Conservation (phyloP, 352 stramenopile genomes). For the Globisporangium canariense region DNA sequence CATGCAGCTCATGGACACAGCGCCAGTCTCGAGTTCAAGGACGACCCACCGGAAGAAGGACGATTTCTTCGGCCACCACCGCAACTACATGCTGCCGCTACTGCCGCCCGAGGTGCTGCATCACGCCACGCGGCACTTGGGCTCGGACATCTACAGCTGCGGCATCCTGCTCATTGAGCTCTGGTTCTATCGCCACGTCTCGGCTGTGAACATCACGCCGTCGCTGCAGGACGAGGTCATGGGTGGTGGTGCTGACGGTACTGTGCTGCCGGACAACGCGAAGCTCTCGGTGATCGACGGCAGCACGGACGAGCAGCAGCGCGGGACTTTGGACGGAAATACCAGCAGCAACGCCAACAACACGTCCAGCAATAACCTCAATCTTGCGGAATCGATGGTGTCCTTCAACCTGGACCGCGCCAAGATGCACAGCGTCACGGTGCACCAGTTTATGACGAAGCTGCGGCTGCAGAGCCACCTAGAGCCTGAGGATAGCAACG, state of each 20-base stretch:
- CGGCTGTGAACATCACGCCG: slow-evolving; percentile 26
- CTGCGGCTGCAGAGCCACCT: slow-evolving; percentile 38
- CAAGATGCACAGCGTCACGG: slow-evolving; percentile 28
- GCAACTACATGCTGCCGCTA: slow-evolving; percentile 32
- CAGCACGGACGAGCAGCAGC: slow-evolving; percentile 3
- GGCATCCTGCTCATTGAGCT: slow-evolving; percentile 56
- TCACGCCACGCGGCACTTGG: slow-evolving; percentile 29
- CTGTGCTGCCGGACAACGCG: neutral
- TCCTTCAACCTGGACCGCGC: slow-evolving; percentile 15
- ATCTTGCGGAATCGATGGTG: neutral
- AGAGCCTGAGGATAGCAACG: slow-evolving; percentile 26
- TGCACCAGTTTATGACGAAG: slow-evolving; percentile 51
- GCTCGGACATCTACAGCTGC: slow-evolving; percentile 55
- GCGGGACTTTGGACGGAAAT: neutral
- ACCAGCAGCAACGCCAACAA: neutral
- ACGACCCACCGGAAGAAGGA: slow-evolving; percentile 1
- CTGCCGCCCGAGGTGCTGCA: slow-evolving; percentile 45
- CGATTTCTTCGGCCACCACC: slow-evolving; percentile 7
- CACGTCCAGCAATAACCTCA: neutral
- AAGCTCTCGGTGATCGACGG: slow-evolving; percentile 13
- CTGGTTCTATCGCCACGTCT: slow-evolving; percentile 49
- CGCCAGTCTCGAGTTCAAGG: neutral
- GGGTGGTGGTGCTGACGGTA: slow-evolving; percentile 3
- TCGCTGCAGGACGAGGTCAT: slow-evolving; percentile 17
- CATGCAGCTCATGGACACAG: slow-evolving; percentile 33